Evolutionary conservation across 768 basidiomycete genomes (phyloP).

Genomic region (Russula lepida): DNA sequence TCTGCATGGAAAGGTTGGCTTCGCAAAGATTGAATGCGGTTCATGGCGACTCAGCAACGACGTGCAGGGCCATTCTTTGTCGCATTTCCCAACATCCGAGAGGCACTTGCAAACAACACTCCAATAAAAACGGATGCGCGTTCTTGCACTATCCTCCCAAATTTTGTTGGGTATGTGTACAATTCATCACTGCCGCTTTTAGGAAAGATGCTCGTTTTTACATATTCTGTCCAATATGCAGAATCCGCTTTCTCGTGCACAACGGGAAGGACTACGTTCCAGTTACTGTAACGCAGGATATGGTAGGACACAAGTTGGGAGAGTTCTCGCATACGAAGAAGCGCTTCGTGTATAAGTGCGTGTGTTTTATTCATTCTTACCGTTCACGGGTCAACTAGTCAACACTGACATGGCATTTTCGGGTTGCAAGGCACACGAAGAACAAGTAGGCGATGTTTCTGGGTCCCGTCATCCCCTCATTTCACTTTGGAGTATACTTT

Average conservation of each 20-base stretch:
- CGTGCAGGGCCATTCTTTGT: conserved; percentile 85
- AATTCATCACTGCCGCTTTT: not conserved
- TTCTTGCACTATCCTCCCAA: conserved; percentile 88
- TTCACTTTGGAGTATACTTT: not conserved
- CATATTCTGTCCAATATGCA: conserved; percentile 26
- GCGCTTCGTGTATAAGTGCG: conserved; percentile 78
- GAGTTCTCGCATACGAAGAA: conserved; percentile 91
- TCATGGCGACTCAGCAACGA: not conserved
- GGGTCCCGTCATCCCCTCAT: not conserved
- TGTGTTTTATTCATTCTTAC: conserved; percentile 20
- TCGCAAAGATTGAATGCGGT: not conserved
- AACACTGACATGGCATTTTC: not conserved
- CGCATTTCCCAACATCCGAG: conserved; percentile 79
- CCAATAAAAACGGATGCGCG: conserved; percentile 85
- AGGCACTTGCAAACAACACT: conserved; percentile 72
- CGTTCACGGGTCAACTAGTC: not conserved
- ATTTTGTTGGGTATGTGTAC: conserved; percentile 79
- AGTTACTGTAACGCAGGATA: conserved; percentile 85
- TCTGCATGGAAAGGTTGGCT: conserved; percentile 78
- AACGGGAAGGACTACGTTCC: conserved; percentile 89
- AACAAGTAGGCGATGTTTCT: conserved; percentile 29
- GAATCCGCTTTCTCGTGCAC: conserved; percentile 85
- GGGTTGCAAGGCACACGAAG: conserved; percentile 32
- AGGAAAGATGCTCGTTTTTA: not conserved
- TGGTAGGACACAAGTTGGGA: conserved; percentile 97